Conservation (phyloP, 176 grass and related monocot species). For the Oryza coarctata region DNA sequence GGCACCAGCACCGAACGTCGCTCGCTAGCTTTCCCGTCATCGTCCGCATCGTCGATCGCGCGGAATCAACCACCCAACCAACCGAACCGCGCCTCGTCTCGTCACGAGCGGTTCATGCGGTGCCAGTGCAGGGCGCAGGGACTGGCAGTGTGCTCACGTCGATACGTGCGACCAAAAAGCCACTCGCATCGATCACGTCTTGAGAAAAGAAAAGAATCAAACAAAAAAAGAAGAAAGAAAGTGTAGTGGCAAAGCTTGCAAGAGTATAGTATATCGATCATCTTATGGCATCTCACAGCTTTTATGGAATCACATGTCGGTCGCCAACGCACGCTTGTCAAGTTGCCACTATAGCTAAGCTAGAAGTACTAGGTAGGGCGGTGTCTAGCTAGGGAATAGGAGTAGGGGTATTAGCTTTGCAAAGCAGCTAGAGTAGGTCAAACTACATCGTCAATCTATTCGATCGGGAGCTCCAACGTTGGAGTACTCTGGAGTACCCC, state of each 20-base stretch:
- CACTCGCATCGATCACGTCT: background rate
- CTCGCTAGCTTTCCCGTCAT: background rate
- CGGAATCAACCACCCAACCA: background rate
- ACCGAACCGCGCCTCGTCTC: background rate
- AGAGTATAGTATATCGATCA: background rate
- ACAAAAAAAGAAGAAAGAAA: background rate
- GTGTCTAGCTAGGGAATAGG: constrained; percentile 14
- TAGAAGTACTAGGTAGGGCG: background rate
- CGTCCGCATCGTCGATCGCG: background rate
- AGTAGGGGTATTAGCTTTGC: background rate
- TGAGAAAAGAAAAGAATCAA: background rate
- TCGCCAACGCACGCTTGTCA: constrained; percentile 3
- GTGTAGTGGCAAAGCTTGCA: background rate
- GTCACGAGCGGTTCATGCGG: background rate
- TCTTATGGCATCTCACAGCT: background rate
- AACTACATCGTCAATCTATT: constrained; percentile 24
- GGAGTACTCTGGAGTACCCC: background rate
- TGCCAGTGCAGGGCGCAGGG: background rate
- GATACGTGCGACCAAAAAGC: background rate
- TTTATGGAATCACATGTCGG: constrained; percentile 14
- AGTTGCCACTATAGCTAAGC: background rate
- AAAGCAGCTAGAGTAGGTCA: constrained; percentile 28
- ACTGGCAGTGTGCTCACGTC: background rate
- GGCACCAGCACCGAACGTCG: background rate
- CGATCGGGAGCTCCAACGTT: background rate